Conservation (phyloP, 1,284 basidiomycete genomes). For the Grifola frondosa region DNA sequence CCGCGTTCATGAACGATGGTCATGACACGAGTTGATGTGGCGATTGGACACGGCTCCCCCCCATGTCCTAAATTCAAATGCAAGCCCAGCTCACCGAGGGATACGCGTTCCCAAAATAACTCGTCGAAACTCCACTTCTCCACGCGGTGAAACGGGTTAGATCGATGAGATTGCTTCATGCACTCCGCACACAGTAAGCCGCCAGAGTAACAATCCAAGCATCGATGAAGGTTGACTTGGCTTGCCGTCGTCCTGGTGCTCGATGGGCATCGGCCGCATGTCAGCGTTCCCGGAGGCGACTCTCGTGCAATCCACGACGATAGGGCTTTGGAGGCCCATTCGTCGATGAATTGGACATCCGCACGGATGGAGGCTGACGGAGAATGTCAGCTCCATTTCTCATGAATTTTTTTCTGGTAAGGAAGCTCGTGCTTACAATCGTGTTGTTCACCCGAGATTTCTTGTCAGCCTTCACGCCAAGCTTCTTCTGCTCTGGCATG, state of each 20-base stretch:
- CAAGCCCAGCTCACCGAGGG: not conserved
- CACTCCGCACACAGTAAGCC: slow-evolving; percentile 1
- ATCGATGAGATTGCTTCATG: not conserved
- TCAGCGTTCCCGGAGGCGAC: not conserved
- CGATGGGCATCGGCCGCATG: not conserved
- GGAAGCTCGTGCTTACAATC: no score
- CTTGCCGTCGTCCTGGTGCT: not conserved
- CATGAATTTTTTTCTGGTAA: no score
- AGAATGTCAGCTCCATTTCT: no score
- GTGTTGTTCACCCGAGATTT: no score
- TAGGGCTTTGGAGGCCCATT: not conserved
- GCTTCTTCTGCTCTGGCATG: no score
- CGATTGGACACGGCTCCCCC: not conserved
- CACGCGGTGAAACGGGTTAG: slow-evolving; percentile 11
- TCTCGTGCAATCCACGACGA: not conserved
- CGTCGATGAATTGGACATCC: not conserved
- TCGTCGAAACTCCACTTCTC: slow-evolving; percentile 1
- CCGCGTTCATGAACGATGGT: slow-evolving; percentile 9
- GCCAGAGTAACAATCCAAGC: slow-evolving; percentile 10
- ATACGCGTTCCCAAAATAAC: slow-evolving; percentile 3
- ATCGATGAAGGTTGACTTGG: slow-evolving; percentile 6
- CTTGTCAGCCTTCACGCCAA: no score
- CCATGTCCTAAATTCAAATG: slow-evolving; percentile 1
- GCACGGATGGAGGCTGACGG: not conserved
- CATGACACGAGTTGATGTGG: not conserved